Evolutionary conservation across 176 grass and related monocot species (phyloP), one percentile per base, ranked within the genome.

Genomic region (Oryza longistaminata): DNA sequence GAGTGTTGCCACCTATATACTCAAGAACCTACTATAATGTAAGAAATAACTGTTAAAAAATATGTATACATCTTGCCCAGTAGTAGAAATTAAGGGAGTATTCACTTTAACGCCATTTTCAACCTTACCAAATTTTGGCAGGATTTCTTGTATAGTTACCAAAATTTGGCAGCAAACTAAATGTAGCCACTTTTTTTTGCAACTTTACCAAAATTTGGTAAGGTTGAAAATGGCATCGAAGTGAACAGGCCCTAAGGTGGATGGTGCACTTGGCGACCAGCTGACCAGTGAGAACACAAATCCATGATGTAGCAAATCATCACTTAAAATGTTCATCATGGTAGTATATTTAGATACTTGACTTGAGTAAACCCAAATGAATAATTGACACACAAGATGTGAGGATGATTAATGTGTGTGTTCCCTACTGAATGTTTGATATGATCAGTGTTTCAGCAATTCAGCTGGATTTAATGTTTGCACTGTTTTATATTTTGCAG

Each of bases 401-500:
- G 7, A 29, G 8, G 25, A 50, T 50, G 11, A 9, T 77, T 27
- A 55, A 3, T 70, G 1, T n/a, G 19, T 0, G 7, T 52, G 33
- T 71, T 58, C 60, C 24, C 19, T 53, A 52, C 2, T 53, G 3
- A 11, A 50, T 44, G 1, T 14, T 27, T 81, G 13, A 46, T 76
- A 74, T 15, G 4, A 13, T n/a, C 17, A 58, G 6, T 22, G 61
- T 50, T 55, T 64, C 19, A 39, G 3, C 62, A 10, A 15, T 82
- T 68, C 8, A 93, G 21, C n/a, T 44, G 45, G 0, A 22, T 13
- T 74, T 67, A 76, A 64, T 37, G 64, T 66, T 82, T 83, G 64
- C 1, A 19, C 7, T 12, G 16, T 0, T 39, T 4, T 81, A 3
- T 84, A 40, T 81, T 70, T 85, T 79, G 81, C 91, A 95, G 93